Conservation (phyloP, 805 yeast genomes). For the Candida mattraensis region DNA sequence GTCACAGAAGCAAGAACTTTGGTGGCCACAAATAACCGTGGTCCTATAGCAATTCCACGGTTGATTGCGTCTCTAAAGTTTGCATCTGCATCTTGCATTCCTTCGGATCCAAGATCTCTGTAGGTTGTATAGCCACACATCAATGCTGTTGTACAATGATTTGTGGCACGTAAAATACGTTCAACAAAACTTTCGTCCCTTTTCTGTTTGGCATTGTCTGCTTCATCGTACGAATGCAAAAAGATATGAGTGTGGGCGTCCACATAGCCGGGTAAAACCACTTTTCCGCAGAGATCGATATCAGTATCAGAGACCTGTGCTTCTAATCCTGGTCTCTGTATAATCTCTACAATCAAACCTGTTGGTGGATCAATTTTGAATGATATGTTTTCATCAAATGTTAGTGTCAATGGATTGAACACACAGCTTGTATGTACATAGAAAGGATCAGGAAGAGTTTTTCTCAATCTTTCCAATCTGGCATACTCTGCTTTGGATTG, state of each 20-base stretch:
- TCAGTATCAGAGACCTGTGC: conserved; percentile 13
- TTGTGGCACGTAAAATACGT: conserved; percentile 26
- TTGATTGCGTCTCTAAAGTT: conserved; percentile 30
- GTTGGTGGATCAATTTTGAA: conserved; percentile 22
- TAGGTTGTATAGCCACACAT: conserved; percentile 32
- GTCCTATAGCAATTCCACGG: conserved; percentile 28
- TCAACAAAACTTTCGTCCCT: conserved; percentile 31
- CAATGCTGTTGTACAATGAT: conserved; percentile 27
- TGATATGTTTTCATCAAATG: conserved; percentile 17
- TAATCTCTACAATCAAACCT: conserved; percentile 21
- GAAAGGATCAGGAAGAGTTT: conserved; percentile 16
- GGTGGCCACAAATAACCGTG: conserved; percentile 30
- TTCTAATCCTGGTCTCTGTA: conserved; percentile 8
- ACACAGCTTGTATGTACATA: conserved; percentile 22
- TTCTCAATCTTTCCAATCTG: conserved; percentile 17
- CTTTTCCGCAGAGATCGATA: conserved; percentile 26
- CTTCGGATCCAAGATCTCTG: conserved; percentile 31
- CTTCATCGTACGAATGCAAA: conserved; percentile 30
- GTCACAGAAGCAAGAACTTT: conserved; percentile 25
- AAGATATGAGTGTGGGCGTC: conserved; percentile 33
- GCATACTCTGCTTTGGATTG: conserved; percentile 21
- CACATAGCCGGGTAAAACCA: conserved; percentile 30
- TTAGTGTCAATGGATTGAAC: conserved; percentile 21
- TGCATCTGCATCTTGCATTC: conserved; percentile 31
- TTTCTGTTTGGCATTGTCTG: conserved; percentile 27